Evolutionary conservation across 2,329 filamentous ascomycete genomes (phyloP).

Genomic region (Aschersonia sp.): DNA sequence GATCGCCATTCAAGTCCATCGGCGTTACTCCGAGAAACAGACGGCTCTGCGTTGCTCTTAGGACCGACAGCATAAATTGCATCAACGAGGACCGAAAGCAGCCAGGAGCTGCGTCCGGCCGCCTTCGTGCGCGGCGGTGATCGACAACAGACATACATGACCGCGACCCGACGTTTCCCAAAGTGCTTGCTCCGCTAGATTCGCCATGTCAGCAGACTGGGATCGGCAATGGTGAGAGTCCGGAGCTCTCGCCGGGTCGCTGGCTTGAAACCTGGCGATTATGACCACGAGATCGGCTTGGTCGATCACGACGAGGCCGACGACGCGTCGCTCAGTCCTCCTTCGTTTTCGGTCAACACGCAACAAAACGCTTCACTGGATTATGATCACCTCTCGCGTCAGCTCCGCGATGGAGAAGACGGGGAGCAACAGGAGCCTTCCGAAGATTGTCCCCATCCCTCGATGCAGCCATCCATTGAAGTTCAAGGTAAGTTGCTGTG

Average conservation of each 20-base stretch:
- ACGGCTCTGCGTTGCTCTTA: too few species aligned
- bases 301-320: slow-evolving; percentile 35
- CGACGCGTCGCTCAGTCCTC: slow-evolving; percentile 9
- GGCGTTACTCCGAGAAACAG: too few species aligned
- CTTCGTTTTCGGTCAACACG: neutral
- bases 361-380: neutral
- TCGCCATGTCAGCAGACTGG: slow-evolving; percentile 9
- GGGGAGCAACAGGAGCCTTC: neutral
- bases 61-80: too few species aligned
- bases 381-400: neutral
- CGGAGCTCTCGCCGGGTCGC: slow-evolving; percentile 39
- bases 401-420: neutral
- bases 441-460: slow-evolving; percentile 7
- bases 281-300: slow-evolving; percentile 58
- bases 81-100: too few species aligned
- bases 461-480: slow-evolving; percentile 17
- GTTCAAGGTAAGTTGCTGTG: slow-evolving; percentile 13
- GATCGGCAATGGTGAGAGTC: slow-evolving; percentile 16
- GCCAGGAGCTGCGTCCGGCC: too few species aligned
- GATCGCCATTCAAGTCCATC: too few species aligned
- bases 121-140: too few species aligned
- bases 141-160: neutral
- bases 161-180: neutral
- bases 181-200: neutral
- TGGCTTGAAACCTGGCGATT: slow-evolving; percentile 43